Percentiles rank a stretch among this genome's conserved stretches.
These are phyloP conservation scores for Colletotrichum tabaci DNA, from an alignment of 2,329 filamentous ascomycete genomes.

Conservation along the genomic window DNA sequence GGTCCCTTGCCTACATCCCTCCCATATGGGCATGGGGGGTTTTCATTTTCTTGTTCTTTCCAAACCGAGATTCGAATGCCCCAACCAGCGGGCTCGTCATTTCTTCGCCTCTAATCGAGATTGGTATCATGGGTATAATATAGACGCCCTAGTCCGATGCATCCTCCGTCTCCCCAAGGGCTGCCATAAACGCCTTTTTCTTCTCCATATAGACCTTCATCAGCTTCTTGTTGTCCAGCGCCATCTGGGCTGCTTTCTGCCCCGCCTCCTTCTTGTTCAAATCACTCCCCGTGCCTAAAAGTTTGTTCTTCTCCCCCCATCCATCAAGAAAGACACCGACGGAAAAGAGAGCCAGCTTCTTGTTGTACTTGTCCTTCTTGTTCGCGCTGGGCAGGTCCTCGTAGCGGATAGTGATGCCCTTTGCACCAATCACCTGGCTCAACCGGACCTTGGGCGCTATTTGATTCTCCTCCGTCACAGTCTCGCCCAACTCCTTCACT, in stretches of 20 bases:
- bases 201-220: slow-evolving; percentile 65
- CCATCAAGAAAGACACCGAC: slow-evolving; percentile 77
- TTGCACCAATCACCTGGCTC: slow-evolving; percentile 66
- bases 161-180: slow-evolving; percentile 16
- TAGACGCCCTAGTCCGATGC: not conserved
- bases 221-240: slow-evolving; percentile 77
- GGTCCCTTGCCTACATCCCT: not conserved
- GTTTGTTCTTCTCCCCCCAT: slow-evolving; percentile 75
- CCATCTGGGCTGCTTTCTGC: slow-evolving; percentile 74
- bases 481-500: slow-evolving; percentile 43
- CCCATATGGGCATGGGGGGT: not conserved
- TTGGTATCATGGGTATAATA: slow-evolving; percentile 24
- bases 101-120: not conserved
- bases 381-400: slow-evolving; percentile 63
- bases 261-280: slow-evolving; percentile 80
- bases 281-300: slow-evolving; percentile 75
- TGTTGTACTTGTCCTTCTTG: slow-evolving; percentile 67
- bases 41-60: no score
- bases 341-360: slow-evolving; percentile 70
- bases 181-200: slow-evolving; percentile 59
- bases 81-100: not conserved
- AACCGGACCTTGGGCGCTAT: slow-evolving; percentile 64
- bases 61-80: not conserved
- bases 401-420: slow-evolving; percentile 74
- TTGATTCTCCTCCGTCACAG: not conserved